These are phyloP conservation scores for Kandelia obovata DNA, from an alignment of 345 rosid genomes.

Conservation along the genomic window DNA sequence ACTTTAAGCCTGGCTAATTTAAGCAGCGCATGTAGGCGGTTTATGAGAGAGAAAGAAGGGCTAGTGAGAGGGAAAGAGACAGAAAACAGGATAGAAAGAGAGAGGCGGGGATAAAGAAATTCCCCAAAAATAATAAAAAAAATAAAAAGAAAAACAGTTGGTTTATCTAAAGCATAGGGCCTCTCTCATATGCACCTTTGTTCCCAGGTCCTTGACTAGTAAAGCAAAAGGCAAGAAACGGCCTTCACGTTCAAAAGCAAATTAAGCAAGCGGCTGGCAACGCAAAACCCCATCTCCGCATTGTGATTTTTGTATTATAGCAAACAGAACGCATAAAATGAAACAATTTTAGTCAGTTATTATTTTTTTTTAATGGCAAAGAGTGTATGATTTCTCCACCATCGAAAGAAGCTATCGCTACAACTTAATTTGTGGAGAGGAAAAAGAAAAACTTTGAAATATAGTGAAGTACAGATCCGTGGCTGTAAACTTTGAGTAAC, in stretches of 20 bases:
- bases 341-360: neutral
- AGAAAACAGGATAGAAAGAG: slow-evolving; percentile 15
- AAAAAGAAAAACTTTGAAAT: neutral
- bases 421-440: neutral
- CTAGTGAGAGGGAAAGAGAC: neutral
- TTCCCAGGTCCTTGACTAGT: slow-evolving; percentile 40
- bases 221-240: slow-evolving; percentile 60
- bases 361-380: no score
- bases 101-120: neutral
- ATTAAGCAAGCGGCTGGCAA: slow-evolving; percentile 1
- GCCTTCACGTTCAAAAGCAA: slow-evolving; percentile 40
- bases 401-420: no score
- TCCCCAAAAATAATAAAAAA: neutral
- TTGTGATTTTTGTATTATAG: neutral
- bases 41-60: slow-evolving; percentile 23
- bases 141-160: slow-evolving; percentile 12
- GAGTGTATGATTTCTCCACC: no score
- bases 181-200: slow-evolving; percentile 18
- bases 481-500: slow-evolving; percentile 30
- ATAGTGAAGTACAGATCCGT: neutral
- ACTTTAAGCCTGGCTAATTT: slow-evolving; percentile 39
- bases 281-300: slow-evolving; percentile 1
- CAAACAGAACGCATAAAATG: neutral
- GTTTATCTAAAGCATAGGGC: slow-evolving; percentile 27
- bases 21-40: slow-evolving; percentile 38